Evolutionary conservation across 805 yeast genomes (phyloP).

Genomic region (Metschnikowia baotianmanensis): DNA sequence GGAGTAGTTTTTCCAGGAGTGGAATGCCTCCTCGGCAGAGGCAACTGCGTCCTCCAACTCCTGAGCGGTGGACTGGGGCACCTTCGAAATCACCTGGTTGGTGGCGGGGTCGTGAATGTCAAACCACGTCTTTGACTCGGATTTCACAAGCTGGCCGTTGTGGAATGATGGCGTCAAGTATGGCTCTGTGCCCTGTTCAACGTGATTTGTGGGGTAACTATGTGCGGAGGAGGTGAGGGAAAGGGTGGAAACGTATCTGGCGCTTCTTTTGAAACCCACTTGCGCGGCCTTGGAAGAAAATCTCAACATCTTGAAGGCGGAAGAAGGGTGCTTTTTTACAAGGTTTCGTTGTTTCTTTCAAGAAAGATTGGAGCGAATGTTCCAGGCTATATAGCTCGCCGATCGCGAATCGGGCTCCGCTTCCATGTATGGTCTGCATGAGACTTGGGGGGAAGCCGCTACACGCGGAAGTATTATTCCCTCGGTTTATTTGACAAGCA

Average conservation of each 20-base stretch:
- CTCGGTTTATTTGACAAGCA: too few relatives aligned
- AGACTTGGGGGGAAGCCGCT: neutral
- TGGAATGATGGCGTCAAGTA: constrained; percentile 50
- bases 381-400: constrained; percentile 1
- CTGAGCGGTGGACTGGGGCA: constrained; percentile 67
- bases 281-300: constrained; percentile 9
- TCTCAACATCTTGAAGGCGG: constrained; percentile 18
- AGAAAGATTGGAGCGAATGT: neutral
- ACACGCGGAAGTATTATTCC: constrained; percentile 8
- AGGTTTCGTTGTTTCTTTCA: neutral
- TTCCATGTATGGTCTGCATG: constrained; percentile 11
- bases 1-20: constrained; percentile 50
- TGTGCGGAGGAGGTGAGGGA: constrained; percentile 30
- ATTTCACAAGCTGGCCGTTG: constrained; percentile 50
- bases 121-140: constrained; percentile 53
- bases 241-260: constrained; percentile 14
- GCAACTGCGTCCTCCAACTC: constrained; percentile 66
- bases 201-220: constrained; percentile 43
- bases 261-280: constrained; percentile 5
- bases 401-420: constrained; percentile 19
- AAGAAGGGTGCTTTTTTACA: neutral
- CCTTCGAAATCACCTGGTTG: constrained; percentile 59
- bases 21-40: constrained; percentile 62
- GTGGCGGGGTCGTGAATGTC: constrained; percentile 79
- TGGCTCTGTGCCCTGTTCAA: constrained; percentile 35